Percentiles rank a stretch among this genome's conserved stretches.
These are phyloP conservation scores for Amanita pallidorosea DNA, from an alignment of 768 basidiomycete genomes.

Conservation along the genomic window DNA sequence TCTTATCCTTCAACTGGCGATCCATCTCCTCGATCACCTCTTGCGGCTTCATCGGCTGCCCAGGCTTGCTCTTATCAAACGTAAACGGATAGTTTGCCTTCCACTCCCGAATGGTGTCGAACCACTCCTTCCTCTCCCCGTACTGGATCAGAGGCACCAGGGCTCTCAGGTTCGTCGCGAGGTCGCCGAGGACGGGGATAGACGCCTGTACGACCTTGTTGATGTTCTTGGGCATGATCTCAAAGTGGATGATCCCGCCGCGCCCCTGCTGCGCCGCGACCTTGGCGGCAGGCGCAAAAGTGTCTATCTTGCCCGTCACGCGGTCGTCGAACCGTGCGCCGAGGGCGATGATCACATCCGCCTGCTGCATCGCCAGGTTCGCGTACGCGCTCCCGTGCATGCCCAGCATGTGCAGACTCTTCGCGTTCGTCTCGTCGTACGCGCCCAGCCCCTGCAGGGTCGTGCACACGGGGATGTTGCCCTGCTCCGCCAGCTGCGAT, in stretches of 20 bases:
- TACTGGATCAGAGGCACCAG: conserved; percentile 72
- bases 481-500: conserved; percentile 63
- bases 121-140: conserved; percentile 68
- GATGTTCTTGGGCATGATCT: conserved; percentile 97
- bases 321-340: conserved; percentile 97
- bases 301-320: conserved; percentile 83
- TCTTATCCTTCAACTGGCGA: conserved; percentile 61
- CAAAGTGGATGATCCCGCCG: conserved; percentile 98
- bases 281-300: conserved; percentile 85
- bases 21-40: conserved; percentile 94
- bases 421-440: conserved; percentile 84
- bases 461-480: conserved; percentile 95
- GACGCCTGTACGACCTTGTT: conserved; percentile 97
- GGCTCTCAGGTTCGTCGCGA: conserved; percentile 67
- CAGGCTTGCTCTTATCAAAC: conserved; percentile 53
- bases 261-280: conserved; percentile 77
- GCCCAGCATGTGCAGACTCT: conserved; percentile 92
- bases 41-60: conserved; percentile 85
- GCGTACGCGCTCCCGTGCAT: conserved; percentile 99
- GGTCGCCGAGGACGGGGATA: conserved; percentile 91
- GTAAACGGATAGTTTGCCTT: conserved; percentile 88
- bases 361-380: conserved; percentile 95
- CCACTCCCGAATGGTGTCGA: conserved; percentile 72
- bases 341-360: conserved; percentile 95
- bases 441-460: conserved; percentile 93